Base-by-base conservation (phyloP, 2,329 filamentous ascomycete species). In the Domatiomyces globalis region DNA sequence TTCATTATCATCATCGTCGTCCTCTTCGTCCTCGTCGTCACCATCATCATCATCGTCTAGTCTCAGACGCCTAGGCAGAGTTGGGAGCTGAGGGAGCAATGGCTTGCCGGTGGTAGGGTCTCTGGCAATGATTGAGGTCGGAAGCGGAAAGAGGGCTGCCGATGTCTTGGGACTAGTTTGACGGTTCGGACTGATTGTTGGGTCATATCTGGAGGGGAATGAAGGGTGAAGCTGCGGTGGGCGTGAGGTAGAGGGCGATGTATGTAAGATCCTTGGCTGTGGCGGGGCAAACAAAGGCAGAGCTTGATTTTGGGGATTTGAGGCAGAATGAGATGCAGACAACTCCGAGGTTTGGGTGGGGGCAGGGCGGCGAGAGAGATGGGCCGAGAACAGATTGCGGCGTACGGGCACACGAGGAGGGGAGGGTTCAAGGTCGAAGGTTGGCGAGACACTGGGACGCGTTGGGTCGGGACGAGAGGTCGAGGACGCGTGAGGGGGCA, bases 331-430 rank as follows among this genome's bases (percentile, higher is more conserved):
- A n/a, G 54, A 48, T 15, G 55, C 49, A 25, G 53, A 33, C 22
- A 42, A 33, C 42, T 52, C 44, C 5, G 42, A 29, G 12, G 46
- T 19, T 19, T 54, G 46, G 39, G 49, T 51, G 5, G 64, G 57
- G 5, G 66, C 63, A n/a, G 69, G 65, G 7, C 69, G 68, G 49
- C 68, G 64, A 56, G 66, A 69, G 43, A 71, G 65, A 51, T 70
- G 68, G 49, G 67, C 65, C 17, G 69, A 67, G 58, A 72, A 72
- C 22, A 72, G 63, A 51, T 69, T 72, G 44, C 69, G 67, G 49
- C 70, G 68, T 46, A 71, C 65, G 18, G 67, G 68, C n/a, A 48
- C 50, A 45, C 29, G 48, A 7, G 44, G 42, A 10, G 45, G 45
- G 49, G 45, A 46, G 29, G 47, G 17, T 39, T 27, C 27, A 45